Conservation (phyloP, 352 stramenopile genomes). For the Stephanocyclus meneghinianus region DNA sequence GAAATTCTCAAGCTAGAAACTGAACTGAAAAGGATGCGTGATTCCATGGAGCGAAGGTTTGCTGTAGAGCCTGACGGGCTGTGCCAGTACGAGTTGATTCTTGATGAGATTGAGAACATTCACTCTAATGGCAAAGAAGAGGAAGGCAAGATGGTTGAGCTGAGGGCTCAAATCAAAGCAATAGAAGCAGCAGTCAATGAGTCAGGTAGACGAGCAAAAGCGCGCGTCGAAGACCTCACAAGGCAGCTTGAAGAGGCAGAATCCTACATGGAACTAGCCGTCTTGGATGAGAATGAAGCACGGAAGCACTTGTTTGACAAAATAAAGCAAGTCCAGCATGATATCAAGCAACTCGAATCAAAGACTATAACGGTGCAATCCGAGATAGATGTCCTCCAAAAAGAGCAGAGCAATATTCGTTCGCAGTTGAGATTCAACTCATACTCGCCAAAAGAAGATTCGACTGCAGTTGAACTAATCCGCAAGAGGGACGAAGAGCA, state of each 20-base stretch:
- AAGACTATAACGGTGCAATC: conserved; percentile 23
- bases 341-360: conserved; percentile 22
- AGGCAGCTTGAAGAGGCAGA: conserved; percentile 14
- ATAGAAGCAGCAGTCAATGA: conserved; percentile 7
- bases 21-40: conserved; percentile 14
- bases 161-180: conserved; percentile 32
- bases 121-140: conserved; percentile 19
- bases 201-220: conserved; percentile 19
- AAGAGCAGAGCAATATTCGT: conserved; percentile 24
- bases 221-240: conserved; percentile 23
- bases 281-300: conserved; percentile 32
- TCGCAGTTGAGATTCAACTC: conserved; percentile 31
- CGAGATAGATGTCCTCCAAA: conserved; percentile 20
- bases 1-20: conserved; percentile 30
- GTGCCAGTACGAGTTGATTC: conserved; percentile 17
- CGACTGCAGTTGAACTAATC: conserved; percentile 11
- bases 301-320: conserved; percentile 30
- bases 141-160: conserved; percentile 25
- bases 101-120: conserved; percentile 22
- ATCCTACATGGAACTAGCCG: conserved; percentile 30
- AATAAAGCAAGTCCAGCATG: conserved; percentile 13
- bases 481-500: conserved; percentile 17
- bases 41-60: conserved; percentile 22
- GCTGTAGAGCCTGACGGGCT: conserved; percentile 14
- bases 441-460: conserved; percentile 4